Evolutionary conservation across 805 yeast species (phyloP).

Genomic region (Suhomyces prunicola): DNA sequence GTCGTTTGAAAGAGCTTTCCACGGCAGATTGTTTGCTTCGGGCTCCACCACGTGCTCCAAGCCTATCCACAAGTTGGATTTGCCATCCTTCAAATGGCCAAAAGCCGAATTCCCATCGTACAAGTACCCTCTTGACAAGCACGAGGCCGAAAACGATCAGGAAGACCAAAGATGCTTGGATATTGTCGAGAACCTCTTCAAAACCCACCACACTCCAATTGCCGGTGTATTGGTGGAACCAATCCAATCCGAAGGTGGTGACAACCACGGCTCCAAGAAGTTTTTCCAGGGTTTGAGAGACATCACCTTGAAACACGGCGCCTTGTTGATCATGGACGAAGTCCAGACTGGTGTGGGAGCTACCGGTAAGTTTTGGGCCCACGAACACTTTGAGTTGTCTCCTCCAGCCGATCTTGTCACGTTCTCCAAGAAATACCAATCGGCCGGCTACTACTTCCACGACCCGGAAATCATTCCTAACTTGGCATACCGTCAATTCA

Average conservation of each 20-base stretch:
- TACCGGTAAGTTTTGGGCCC: constrained; percentile 84
- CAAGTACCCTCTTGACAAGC: constrained; percentile 75
- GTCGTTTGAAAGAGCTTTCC: constrained; percentile 88
- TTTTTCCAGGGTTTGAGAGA: constrained; percentile 85
- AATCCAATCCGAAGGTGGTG: constrained; percentile 89
- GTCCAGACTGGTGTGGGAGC: constrained; percentile 92
- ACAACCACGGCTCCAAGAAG: constrained; percentile 73
- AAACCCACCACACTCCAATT: constrained; percentile 68
- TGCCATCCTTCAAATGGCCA: constrained; percentile 97
- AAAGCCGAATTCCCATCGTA: constrained; percentile 88
- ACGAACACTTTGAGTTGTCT: constrained; percentile 74
- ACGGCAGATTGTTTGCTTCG: constrained; percentile 91
- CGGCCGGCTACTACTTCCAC: constrained; percentile 83
- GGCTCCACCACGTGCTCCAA: constrained; percentile 90
- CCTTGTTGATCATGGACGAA: constrained; percentile 76
- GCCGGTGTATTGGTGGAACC: constrained; percentile 93
- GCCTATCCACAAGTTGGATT: constrained; percentile 88
- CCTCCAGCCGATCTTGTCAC: constrained; percentile 83
- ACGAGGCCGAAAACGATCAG: constrained; percentile 57
- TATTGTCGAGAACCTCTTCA: constrained; percentile 68
- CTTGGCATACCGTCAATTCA: constrained; percentile 83
- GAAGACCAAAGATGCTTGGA: constrained; percentile 83
- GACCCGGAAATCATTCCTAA: constrained; percentile 71
- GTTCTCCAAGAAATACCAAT: constrained; percentile 84
- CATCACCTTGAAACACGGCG: constrained; percentile 65